Percentiles rank a stretch among this genome's conserved stretches.
Conservation (phyloP, 352 stramenopile genomes). For the Hyaloperonospora brassicae region DNA sequence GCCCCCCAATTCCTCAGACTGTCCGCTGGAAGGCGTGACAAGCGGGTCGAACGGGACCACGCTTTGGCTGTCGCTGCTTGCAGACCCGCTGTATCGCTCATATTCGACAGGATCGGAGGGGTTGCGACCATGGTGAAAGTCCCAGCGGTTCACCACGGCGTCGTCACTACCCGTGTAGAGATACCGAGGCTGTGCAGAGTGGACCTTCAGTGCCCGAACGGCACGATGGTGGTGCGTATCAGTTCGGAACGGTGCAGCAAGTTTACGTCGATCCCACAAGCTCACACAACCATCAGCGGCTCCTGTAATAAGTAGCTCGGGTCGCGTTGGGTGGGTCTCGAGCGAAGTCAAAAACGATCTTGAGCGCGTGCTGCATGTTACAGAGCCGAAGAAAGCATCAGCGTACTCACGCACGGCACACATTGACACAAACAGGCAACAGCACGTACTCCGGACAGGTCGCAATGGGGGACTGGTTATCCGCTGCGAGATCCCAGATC, state of each 20-base stretch:
- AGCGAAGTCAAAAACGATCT: constrained; percentile 44
- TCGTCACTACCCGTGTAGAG: constrained; percentile 65
- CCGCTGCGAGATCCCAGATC: constrained; percentile 63
- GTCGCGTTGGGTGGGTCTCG: constrained; percentile 69
- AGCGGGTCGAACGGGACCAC: constrained; percentile 4
- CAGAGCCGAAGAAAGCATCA: not conserved
- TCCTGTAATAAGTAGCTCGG: constrained; percentile 67
- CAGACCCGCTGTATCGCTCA: constrained; percentile 23
- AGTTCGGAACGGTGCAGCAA: constrained; percentile 54
- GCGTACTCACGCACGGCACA: constrained; percentile 1
- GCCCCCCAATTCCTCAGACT: constrained; percentile 11
- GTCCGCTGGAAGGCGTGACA: constrained; percentile 9
- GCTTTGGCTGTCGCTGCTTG: constrained; percentile 8
- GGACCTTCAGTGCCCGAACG: constrained; percentile 60
- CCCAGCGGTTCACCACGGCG: constrained; percentile 53
- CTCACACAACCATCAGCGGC: constrained; percentile 54
- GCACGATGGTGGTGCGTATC: constrained; percentile 58
- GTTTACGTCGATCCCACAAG: constrained; percentile 70
- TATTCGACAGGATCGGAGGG: constrained; percentile 52
- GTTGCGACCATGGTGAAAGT: constrained; percentile 55
- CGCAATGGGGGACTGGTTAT: constrained; percentile 47
- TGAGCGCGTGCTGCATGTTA: constrained; percentile 20
- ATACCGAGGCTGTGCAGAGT: constrained; percentile 49
- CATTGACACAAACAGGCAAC: not conserved
- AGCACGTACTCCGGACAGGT: constrained; percentile 45